These are phyloP conservation scores for Cicer yamashitae DNA, from an alignment of 306 rosid genomes.

Conservation along the genomic window DNA sequence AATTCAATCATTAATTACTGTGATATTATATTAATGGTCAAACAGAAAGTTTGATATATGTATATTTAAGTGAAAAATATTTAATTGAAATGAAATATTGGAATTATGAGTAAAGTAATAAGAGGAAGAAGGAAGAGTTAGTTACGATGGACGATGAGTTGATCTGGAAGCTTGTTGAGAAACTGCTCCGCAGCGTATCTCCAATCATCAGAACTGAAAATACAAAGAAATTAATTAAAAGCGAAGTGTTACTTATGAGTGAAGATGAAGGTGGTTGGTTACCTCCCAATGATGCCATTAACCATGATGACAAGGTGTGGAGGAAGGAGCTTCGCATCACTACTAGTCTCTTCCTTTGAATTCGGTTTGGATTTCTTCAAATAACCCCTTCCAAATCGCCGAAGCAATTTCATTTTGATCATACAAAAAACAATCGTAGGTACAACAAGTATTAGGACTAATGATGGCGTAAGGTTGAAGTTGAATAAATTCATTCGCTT, in stretches of 20 bases:
- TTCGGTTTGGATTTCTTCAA: neutral
- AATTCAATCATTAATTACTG: too few species aligned
- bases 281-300: conserved; percentile 36
- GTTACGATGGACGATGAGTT: conserved; percentile 29
- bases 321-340: neutral
- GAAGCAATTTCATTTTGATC: neutral
- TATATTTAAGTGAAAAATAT: too few species aligned
- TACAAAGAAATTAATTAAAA: neutral
- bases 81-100: too few species aligned
- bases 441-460: conserved; percentile 1
- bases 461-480: conserved; percentile 12
- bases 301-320: conserved; percentile 35
- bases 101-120: neutral
- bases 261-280: neutral
- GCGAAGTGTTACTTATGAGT: too few species aligned
- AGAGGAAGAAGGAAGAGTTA: neutral
- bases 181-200: conserved; percentile 18
- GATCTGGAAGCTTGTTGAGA: conserved; percentile 23
- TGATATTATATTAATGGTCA: too few species aligned
- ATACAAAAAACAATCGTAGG: neutral
- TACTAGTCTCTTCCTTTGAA: neutral
- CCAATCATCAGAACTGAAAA: conserved; percentile 37
- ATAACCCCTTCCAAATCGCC: neutral
- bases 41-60: too few species aligned
- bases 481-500: conserved; percentile 27